Conservation (phyloP, 371 early-diverging fungal species). For the Mortierella sp. region DNA sequence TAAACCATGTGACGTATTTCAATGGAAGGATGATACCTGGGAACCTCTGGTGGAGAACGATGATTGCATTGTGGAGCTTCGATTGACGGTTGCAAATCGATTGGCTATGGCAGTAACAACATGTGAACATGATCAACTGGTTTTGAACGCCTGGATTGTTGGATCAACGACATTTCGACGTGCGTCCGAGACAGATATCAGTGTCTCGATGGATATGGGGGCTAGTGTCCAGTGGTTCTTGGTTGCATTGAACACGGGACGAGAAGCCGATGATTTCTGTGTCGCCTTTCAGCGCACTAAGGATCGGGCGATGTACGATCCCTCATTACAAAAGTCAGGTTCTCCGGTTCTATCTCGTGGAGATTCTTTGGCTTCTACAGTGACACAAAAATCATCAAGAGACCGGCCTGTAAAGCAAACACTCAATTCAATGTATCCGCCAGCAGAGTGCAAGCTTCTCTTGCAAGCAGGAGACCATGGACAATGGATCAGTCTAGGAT, state of each 20-base stretch:
- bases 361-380: slow-evolving; percentile 46
- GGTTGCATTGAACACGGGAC: slow-evolving; percentile 41
- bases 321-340: slow-evolving; percentile 42
- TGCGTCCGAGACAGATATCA: slow-evolving; percentile 48
- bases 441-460: slow-evolving; percentile 45
- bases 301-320: slow-evolving; percentile 56
- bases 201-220: slow-evolving; percentile 56
- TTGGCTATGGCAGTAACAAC: slow-evolving; percentile 55
- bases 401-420: slow-evolving; percentile 49
- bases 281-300: slow-evolving; percentile 47
- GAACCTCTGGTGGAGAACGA: slow-evolving; percentile 54
- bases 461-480: slow-evolving; percentile 55
- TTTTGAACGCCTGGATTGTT: slow-evolving; percentile 58
- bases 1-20: slow-evolving; percentile 54
- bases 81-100: slow-evolving; percentile 48
- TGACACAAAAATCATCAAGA: slow-evolving; percentile 24
- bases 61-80: slow-evolving; percentile 44
- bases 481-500: slow-evolving; percentile 53
- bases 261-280: slow-evolving; percentile 55
- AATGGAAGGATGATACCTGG: slow-evolving; percentile 54
- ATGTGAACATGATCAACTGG: slow-evolving; percentile 36
- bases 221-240: slow-evolving; percentile 54
- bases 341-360: slow-evolving; percentile 47
- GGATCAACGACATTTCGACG: slow-evolving; percentile 51
- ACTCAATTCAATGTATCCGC: slow-evolving; percentile 43